These are phyloP conservation scores for Ambrosiella cleistominuta DNA, from an alignment of 2,329 filamentous ascomycete genomes.

Conservation along the genomic window DNA sequence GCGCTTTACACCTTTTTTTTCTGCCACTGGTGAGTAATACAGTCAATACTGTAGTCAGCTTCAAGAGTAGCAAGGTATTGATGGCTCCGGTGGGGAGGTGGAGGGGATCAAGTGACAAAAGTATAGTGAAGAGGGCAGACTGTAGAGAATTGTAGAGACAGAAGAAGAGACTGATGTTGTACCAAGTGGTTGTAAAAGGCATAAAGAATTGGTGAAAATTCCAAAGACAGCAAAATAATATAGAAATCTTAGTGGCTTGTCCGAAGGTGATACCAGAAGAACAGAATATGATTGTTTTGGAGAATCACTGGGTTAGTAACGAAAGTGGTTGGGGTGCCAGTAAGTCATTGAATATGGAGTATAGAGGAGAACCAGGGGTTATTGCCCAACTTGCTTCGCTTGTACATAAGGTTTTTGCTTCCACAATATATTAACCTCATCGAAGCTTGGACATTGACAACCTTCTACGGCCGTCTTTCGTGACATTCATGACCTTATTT, in stretches of 20 bases:
- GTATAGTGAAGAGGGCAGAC: neutral
- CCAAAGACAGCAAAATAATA: neutral
- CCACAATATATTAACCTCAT: neutral
- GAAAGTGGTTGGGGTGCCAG: slow-evolving; percentile 2
- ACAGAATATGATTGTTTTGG: neutral
- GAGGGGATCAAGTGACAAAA: neutral
- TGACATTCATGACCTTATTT: no score
- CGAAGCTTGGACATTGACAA: slow-evolving; percentile 5
- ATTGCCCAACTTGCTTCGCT: neutral
- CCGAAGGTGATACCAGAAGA: neutral
- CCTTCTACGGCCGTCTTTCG: neutral
- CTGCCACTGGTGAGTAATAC: neutral
- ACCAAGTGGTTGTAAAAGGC: neutral
- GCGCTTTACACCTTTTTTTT: neutral
- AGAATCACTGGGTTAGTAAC: neutral
- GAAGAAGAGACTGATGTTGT: no score
- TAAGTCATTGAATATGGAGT: no score
- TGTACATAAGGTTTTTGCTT: neutral
- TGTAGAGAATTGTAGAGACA: neutral
- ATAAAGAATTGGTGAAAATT: neutral
- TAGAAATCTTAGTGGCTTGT: no score
- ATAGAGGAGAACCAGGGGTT: slow-evolving; percentile 1
- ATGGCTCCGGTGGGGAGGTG: neutral
- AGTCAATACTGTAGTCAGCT: neutral
- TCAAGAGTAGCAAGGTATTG: neutral